phyloP scores from a whole-genome alignment of 176 grass and related monocot genomes.

The Oryza glumipatula region DNA sequence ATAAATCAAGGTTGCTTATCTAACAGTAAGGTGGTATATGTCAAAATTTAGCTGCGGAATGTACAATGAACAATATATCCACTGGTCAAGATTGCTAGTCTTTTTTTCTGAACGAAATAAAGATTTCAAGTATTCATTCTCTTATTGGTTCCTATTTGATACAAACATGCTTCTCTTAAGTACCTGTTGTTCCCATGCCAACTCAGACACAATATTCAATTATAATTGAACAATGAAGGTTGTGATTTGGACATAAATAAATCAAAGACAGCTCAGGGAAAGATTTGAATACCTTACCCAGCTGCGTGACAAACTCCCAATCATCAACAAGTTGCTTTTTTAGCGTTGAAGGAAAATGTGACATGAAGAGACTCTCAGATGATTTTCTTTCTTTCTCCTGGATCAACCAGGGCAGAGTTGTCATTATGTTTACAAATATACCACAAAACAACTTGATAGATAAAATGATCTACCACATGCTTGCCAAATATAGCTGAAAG shows the following conservation, averaged over 20 bases:
- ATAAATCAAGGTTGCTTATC: neutral
- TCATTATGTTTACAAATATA: neutral
- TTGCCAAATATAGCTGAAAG: conserved; percentile 19
- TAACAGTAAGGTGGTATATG: neutral
- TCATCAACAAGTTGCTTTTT: conserved; percentile 99
- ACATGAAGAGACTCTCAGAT: conserved; percentile 69
- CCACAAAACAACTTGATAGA: neutral
- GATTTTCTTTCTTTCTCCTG: conserved; percentile 82
- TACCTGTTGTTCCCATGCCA: neutral
- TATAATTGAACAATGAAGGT: neutral
- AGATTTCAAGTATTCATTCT: neutral
- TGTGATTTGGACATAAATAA: conserved; percentile 10
- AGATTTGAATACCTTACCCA: conserved; percentile 83
- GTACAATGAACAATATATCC: neutral
- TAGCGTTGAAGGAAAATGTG: conserved; percentile 83
- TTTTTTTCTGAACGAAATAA: no score
- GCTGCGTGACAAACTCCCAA: conserved; percentile 84
- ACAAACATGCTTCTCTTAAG: neutral
- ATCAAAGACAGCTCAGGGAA: conserved; percentile 24
- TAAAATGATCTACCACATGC: conserved; percentile 6
- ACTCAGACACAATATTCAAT: conserved; percentile 22
- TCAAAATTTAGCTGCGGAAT: neutral
- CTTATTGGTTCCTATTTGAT: conserved; percentile 2
- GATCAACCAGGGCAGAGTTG: conserved; percentile 12
- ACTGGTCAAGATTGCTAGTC: neutral